phyloP scores from a whole-genome alignment of 768 basidiomycete genomes.

The Brasilioporus rufonigricans region DNA sequence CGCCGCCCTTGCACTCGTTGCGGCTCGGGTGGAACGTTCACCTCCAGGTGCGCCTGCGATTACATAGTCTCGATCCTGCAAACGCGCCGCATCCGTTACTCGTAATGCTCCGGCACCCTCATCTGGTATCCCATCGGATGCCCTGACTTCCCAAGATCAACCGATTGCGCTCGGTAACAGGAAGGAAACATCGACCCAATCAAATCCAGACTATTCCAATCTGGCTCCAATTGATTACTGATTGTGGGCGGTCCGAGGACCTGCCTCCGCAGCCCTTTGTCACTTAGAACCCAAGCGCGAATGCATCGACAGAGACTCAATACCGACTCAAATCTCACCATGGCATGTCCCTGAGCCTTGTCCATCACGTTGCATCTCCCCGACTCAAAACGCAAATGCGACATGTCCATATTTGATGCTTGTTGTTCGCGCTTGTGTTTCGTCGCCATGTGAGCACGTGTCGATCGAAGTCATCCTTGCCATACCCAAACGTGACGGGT shows the following conservation, averaged over 20 bases:
- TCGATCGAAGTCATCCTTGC: neutral
- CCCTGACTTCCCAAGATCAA: slow-evolving; percentile 7
- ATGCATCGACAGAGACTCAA: neutral
- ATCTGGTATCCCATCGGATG: neutral
- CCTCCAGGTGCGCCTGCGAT: neutral
- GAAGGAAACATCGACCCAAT: neutral
- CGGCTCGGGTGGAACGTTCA: too few species aligned
- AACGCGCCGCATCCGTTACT: neutral
- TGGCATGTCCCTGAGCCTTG: slow-evolving; percentile 10
- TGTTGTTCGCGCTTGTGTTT: neutral
- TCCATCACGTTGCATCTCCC: neutral
- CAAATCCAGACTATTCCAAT: neutral
- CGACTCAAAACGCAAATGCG: neutral
- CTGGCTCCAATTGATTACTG: neutral
- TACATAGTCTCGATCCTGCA: neutral
- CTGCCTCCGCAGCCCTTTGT: neutral
- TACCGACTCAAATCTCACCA: neutral
- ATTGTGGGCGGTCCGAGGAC: slow-evolving; percentile 5
- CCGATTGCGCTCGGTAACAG: slow-evolving; percentile 1
- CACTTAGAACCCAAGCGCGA: neutral
- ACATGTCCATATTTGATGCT: neutral
- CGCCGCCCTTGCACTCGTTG: too few species aligned
- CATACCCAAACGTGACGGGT: neutral
- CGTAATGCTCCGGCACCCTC: too few species aligned
- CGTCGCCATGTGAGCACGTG: slow-evolving; percentile 11